These are phyloP conservation scores for Lipomyces yamanashiensis DNA, from an alignment of 805 yeast genomes.

Conservation along the genomic window DNA sequence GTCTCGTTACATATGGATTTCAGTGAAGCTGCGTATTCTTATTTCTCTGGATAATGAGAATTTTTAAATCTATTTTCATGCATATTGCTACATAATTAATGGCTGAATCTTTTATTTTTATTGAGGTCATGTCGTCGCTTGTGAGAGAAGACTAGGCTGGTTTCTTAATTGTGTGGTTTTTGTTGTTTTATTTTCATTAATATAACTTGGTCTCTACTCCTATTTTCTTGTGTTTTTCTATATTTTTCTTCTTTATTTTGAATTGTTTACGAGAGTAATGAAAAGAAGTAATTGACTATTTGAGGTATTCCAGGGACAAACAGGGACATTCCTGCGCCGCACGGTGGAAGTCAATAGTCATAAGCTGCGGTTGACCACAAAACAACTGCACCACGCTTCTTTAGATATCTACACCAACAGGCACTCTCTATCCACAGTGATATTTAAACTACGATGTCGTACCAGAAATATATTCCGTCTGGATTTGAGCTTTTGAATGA, in stretches of 20 bases:
- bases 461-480: slow-evolving; percentile 16
- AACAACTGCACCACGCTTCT: too few species aligned
- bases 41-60: background rate
- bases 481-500: slow-evolving; percentile 27
- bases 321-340: background rate
- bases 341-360: background rate
- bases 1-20: background rate
- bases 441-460: slow-evolving; percentile 1
- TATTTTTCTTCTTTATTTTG: background rate
- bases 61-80: background rate
- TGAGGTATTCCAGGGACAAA: too few species aligned
- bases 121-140: background rate
- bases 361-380: too few species aligned
- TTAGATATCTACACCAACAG: background rate
- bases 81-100: background rate
- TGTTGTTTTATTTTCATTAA: background rate
- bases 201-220: background rate
- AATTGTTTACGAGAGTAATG: background rate
- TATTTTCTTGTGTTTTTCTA: background rate
- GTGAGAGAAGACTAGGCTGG: background rate
- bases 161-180: background rate
- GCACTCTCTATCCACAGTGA: background rate
- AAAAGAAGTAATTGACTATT: background rate
- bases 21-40: background rate
- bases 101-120: background rate